Evolutionary conservation across 169 alveolate genomes (phyloP).

Genomic region (Plasmodium knowlesi): DNA sequence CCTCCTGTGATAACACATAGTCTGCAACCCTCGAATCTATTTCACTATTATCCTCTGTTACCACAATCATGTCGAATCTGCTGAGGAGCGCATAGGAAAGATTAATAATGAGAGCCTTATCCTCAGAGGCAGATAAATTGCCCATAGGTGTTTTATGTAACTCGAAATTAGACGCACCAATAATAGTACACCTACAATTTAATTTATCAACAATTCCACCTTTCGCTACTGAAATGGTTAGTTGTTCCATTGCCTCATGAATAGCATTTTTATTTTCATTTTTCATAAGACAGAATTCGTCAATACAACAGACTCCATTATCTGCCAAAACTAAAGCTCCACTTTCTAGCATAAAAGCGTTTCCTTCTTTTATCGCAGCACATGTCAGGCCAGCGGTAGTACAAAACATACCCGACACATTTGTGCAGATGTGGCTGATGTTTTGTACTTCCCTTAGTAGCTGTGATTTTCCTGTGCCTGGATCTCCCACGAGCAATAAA

Average conservation of each 20-base stretch:
- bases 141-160: constrained; percentile 29
- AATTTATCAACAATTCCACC: constrained; percentile 84
- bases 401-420: constrained; percentile 90
- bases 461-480: constrained; percentile 96
- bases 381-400: constrained; percentile 94
- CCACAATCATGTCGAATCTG: constrained; percentile 85
- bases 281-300: constrained; percentile 91
- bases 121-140: constrained; percentile 4
- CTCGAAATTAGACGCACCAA: constrained; percentile 86
- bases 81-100: constrained; percentile 62
- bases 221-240: constrained; percentile 94
- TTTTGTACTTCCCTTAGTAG: constrained; percentile 87
- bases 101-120: constrained; percentile 44
- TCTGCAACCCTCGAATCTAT: constrained; percentile 59
- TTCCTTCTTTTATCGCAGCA: constrained; percentile 90
- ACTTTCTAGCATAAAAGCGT: constrained; percentile 91
- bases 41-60: constrained; percentile 63
- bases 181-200: constrained; percentile 81
- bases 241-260: constrained; percentile 97
- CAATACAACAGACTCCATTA: constrained; percentile 96
- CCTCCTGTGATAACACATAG: constrained; percentile 24
- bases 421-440: constrained; percentile 77
- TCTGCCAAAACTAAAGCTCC: constrained; percentile 96
- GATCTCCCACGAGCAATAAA: constrained; percentile 94
- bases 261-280: constrained; percentile 90